Percentiles rank a stretch among this genome's conserved stretches.
These are phyloP conservation scores for Sequoiadendron giganteum DNA, from an alignment of 75 land plant genomes.

Conservation along the genomic window DNA sequence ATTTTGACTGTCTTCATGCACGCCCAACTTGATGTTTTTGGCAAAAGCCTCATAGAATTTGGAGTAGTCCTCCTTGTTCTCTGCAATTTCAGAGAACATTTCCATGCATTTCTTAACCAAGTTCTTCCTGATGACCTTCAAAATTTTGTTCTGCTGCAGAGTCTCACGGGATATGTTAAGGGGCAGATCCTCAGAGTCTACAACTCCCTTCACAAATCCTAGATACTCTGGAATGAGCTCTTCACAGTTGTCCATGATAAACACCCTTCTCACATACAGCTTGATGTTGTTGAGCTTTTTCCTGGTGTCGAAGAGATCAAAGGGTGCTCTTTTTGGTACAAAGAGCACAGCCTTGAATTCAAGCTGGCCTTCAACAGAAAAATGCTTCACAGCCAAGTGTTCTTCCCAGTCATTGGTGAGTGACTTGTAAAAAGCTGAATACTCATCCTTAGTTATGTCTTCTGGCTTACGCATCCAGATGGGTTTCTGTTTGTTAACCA, in stretches of 20 bases:
- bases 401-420: slow-evolving; percentile 80
- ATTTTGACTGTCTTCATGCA: slow-evolving; percentile 32
- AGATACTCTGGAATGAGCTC: slow-evolving; percentile 31
- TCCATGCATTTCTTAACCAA: slow-evolving; percentile 33
- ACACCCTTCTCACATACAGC: slow-evolving; percentile 31
- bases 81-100: slow-evolving; percentile 27
- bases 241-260: slow-evolving; percentile 40
- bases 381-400: slow-evolving; percentile 72
- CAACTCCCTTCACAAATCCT: slow-evolving; percentile 25
- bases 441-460: slow-evolving; percentile 76
- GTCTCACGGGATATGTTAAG: slow-evolving; percentile 17
- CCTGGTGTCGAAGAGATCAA: slow-evolving; percentile 68
- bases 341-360: slow-evolving; percentile 64
- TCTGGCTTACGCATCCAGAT: slow-evolving; percentile 82
- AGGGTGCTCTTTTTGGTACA: slow-evolving; percentile 65
- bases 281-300: slow-evolving; percentile 51
- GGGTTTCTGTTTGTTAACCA: slow-evolving; percentile 78
- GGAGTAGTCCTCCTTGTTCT: slow-evolving; percentile 36
- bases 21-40: slow-evolving; percentile 27
- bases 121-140: slow-evolving; percentile 39
- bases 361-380: slow-evolving; percentile 71
- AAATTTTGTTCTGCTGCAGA: slow-evolving; percentile 17
- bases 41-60: slow-evolving; percentile 30
- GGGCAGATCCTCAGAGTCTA: slow-evolving; percentile 27
- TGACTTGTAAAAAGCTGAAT: slow-evolving; percentile 70